A percentile compares a stretch with the other conserved stretches of the same genome.
phyloP scores from a whole-genome alignment of 2,329 filamentous ascomycete species.

The Xenosphaeropsis pyriputrescens region DNA sequence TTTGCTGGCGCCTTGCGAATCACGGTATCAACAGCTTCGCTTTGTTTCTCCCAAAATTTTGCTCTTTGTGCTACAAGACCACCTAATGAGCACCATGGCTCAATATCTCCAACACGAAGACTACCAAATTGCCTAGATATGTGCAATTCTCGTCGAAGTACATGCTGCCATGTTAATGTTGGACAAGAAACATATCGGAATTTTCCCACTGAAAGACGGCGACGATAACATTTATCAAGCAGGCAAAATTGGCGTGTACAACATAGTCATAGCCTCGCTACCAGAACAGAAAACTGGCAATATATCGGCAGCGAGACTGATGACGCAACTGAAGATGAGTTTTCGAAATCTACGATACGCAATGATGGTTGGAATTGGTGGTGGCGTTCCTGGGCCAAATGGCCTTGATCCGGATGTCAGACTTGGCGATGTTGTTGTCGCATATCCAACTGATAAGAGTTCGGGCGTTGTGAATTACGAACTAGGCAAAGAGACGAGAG shows the following conservation, averaged over 20 bases:
- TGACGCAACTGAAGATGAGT: constrained; percentile 6
- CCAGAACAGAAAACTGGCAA: neutral
- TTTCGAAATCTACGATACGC: constrained; percentile 8
- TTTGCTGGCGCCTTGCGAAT: too few species aligned
- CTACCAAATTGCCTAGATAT: too few species aligned
- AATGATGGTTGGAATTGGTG: constrained; percentile 13
- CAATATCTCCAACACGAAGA: too few species aligned
- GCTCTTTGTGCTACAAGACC: too few species aligned
- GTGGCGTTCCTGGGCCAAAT: constrained; percentile 6
- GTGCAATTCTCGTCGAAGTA: too few species aligned
- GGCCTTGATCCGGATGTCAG: constrained; percentile 1
- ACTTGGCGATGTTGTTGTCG: constrained; percentile 4
- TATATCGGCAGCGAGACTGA: constrained; percentile 6
- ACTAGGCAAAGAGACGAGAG: neutral
- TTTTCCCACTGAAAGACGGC: too few species aligned
- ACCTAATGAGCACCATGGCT: too few species aligned
- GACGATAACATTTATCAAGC: neutral
- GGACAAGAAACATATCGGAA: too few species aligned
- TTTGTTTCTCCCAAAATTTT: too few species aligned
- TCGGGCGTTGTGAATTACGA: neutral
- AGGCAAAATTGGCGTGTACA: neutral
- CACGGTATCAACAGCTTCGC: too few species aligned
- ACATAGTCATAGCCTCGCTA: neutral
- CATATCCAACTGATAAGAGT: neutral
- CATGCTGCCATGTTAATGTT: too few species aligned